phyloP scores from a whole-genome alignment of 2,329 filamentous ascomycete genomes.

The Colletotrichum sp. region DNA sequence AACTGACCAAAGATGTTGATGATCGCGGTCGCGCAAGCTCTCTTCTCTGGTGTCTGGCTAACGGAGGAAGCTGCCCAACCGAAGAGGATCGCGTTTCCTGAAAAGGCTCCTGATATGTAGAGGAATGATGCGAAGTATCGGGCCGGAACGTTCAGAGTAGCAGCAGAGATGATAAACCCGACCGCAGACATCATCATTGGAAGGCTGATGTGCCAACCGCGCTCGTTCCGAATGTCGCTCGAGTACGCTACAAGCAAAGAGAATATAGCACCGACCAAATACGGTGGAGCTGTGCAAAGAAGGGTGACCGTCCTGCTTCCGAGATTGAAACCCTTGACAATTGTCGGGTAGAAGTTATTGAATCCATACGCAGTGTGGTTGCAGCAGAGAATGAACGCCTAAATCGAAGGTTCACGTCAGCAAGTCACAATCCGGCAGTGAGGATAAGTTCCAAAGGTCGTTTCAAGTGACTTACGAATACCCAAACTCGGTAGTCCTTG shows the following conservation, averaged over 20 bases:
- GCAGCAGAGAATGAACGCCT: slow-evolving; percentile 21
- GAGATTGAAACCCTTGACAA: slow-evolving; percentile 33
- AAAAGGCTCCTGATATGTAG: slow-evolving; percentile 27
- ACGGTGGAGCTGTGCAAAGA: slow-evolving; percentile 30
- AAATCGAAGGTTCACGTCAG: background rate
- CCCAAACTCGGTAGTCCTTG: slow-evolving; percentile 26
- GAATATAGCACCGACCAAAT: slow-evolving; percentile 21
- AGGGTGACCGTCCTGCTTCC: slow-evolving; percentile 32
- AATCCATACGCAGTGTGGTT: slow-evolving; percentile 26
- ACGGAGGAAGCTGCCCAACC: slow-evolving; percentile 37
- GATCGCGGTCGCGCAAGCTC: slow-evolving; percentile 36
- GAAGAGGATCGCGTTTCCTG: slow-evolving; percentile 35
- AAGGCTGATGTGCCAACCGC: slow-evolving; percentile 22
- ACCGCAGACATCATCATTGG: slow-evolving; percentile 47
- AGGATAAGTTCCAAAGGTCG: background rate
- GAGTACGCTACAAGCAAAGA: slow-evolving; percentile 18
- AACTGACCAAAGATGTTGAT: slow-evolving; percentile 40
- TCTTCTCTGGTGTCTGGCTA: slow-evolving; percentile 40
- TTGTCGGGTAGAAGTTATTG: slow-evolving; percentile 27
- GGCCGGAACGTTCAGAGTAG: slow-evolving; percentile 56
- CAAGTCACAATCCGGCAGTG: background rate
- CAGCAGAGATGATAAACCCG: slow-evolving; percentile 65
- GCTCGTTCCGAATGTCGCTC: slow-evolving; percentile 20
- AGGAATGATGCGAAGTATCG: slow-evolving; percentile 46
- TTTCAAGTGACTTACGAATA: slow-evolving; percentile 13